phyloP scores from a whole-genome alignment of 306 rosid species.

The Lathyrus tuberosus region DNA sequence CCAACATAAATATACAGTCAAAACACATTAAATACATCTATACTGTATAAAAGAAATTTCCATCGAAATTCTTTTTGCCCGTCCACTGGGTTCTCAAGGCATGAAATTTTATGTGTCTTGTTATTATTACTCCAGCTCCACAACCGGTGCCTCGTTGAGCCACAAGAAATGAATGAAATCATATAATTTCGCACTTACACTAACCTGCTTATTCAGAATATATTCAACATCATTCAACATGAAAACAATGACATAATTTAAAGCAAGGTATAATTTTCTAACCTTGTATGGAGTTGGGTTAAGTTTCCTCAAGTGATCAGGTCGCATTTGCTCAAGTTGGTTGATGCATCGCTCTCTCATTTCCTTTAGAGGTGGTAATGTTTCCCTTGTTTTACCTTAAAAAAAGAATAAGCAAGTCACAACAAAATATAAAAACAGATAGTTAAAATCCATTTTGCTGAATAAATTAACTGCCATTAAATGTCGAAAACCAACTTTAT shows the following conservation, averaged over 20 bases:
- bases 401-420: constrained; percentile 37
- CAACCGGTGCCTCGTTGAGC: constrained; percentile 98
- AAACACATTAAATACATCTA: constrained; percentile 36
- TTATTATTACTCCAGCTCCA: constrained; percentile 76
- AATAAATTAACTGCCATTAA: constrained; percentile 20
- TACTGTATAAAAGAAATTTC: constrained; percentile 27
- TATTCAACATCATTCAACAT: constrained; percentile 18
- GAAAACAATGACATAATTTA: neutral
- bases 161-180: constrained; percentile 94
- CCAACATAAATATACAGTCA: constrained; percentile 38
- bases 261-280: constrained; percentile 17
- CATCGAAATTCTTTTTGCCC: neutral
- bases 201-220: constrained; percentile 58
- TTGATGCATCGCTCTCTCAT: constrained; percentile 79
- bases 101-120: constrained; percentile 28
- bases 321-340: constrained; percentile 89
- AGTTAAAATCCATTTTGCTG: constrained; percentile 22
- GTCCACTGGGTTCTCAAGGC: constrained; percentile 15
- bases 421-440: constrained; percentile 4
- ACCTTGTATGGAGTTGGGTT: constrained; percentile 99
- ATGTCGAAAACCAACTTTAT: neutral
- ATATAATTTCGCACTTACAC: constrained; percentile 84
- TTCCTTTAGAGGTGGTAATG: constrained; percentile 68
- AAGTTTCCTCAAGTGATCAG: constrained; percentile 97
- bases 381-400: constrained; percentile 62